A percentile compares a stretch with the other conserved stretches of the same genome.
phyloP scores from a whole-genome alignment of 129 eudicot genomes.

The Centella asiatica region DNA sequence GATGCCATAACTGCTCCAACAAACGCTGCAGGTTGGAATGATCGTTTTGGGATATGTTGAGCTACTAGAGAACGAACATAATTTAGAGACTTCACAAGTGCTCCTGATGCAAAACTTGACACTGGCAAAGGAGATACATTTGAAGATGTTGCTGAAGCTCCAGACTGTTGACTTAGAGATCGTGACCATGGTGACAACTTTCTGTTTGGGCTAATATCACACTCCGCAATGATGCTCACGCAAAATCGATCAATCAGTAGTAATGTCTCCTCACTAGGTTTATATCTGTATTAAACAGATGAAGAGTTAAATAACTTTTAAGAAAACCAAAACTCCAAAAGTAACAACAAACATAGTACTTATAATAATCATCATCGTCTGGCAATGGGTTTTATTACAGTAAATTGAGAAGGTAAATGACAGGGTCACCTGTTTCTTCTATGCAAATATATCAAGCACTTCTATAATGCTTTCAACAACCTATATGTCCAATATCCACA shows the following conservation, averaged over 20 bases:
- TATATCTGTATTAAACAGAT: constrained; percentile 57
- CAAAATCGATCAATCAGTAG: constrained; percentile 82
- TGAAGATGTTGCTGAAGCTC: constrained; percentile 33
- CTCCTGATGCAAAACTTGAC: constrained; percentile 79
- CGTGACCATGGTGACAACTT: constrained; percentile 62
- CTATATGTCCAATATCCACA: not conserved
- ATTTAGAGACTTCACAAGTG: constrained; percentile 80
- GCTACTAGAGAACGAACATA: constrained; percentile 91
- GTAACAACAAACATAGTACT: too few species aligned
- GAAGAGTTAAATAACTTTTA: not conserved
- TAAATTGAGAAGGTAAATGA: not conserved
- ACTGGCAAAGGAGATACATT: constrained; percentile 72
- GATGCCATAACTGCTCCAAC: constrained; percentile 75
- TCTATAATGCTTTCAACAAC: not conserved
- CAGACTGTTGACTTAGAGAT: constrained; percentile 54
- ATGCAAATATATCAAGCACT: not conserved
- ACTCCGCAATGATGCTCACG: constrained; percentile 65
- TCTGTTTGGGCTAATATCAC: constrained; percentile 60
- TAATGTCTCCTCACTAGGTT: constrained; percentile 89
- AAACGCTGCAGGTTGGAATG: constrained; percentile 87
- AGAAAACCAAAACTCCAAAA: too few species aligned
- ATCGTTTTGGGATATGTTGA: constrained; percentile 78
- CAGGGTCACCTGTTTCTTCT: not conserved
- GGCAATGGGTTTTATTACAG: not conserved
- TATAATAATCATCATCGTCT: not conserved